phyloP scores from a whole-genome alignment of 2,329 filamentous ascomycete species.

The Teratosphaeria viscida region DNA sequence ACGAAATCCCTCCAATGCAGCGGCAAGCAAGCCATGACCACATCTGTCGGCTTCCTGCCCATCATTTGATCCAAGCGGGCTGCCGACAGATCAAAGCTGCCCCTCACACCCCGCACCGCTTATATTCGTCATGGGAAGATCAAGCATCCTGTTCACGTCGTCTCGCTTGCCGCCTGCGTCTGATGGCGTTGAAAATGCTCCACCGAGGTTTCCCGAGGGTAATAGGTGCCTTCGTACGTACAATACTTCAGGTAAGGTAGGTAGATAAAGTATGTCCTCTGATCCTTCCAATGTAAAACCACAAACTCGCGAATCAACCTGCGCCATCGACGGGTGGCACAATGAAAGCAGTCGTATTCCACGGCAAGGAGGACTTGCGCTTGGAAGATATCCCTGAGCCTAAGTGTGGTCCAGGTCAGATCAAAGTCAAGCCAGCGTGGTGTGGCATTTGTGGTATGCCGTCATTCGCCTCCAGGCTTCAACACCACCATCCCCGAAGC shows the following conservation, averaged over 20 bases:
- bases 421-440: slow-evolving; percentile 28
- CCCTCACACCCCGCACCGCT: not conserved
- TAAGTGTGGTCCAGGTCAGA: slow-evolving; percentile 23
- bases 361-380: slow-evolving; percentile 27
- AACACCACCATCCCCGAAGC: not conserved
- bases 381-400: slow-evolving; percentile 26
- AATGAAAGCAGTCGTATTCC: slow-evolving; percentile 30
- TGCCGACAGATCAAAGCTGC: not conserved
- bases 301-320: slow-evolving; percentile 1
- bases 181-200: not conserved
- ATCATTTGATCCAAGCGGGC: no score
- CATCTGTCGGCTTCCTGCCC: no score
- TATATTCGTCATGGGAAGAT: not conserved
- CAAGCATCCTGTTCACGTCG: not conserved
- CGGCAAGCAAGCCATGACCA: no score
- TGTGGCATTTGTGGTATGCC: slow-evolving; percentile 23
- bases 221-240: not conserved
- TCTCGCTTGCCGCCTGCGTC: not conserved
- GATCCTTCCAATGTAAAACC: not conserved
- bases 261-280: not conserved
- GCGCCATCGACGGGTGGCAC: not conserved
- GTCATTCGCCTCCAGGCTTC: not conserved
- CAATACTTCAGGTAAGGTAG: no score
- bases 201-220: not conserved
- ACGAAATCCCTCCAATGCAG: no score